phyloP scores from a whole-genome alignment of 2,329 filamentous ascomycete genomes.

The Verticillium longisporum region DNA sequence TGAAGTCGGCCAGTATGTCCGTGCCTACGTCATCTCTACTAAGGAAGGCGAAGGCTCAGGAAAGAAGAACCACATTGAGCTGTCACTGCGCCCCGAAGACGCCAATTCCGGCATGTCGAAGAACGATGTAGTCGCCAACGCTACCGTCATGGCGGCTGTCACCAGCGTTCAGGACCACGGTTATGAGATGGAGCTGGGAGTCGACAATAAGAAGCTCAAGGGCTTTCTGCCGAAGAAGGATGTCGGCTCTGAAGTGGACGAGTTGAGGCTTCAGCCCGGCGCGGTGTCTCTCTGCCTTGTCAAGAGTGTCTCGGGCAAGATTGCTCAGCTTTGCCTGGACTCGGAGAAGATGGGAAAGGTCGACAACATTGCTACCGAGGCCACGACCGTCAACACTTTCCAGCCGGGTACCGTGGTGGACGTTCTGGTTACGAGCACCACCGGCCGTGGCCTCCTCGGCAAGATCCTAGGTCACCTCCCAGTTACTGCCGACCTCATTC shows the following conservation, averaged over 20 bases:
- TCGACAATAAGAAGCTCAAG: constrained; percentile 59
- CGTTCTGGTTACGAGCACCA: constrained; percentile 71
- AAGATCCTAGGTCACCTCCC: constrained; percentile 91
- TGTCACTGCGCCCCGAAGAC: constrained; percentile 73
- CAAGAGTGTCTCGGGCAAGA: constrained; percentile 69
- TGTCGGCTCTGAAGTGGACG: constrained; percentile 57
- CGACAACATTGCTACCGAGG: constrained; percentile 61
- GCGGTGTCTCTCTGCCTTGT: constrained; percentile 80
- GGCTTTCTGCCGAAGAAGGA: constrained; percentile 86
- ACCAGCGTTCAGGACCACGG: constrained; percentile 94
- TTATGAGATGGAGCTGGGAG: constrained; percentile 83
- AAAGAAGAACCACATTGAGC: constrained; percentile 70
- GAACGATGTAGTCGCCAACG: constrained; percentile 67
- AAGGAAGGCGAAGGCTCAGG: constrained; percentile 54
- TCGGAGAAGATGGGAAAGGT: constrained; percentile 61
- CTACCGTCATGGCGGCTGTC: constrained; percentile 80
- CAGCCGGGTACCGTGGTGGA: constrained; percentile 88
- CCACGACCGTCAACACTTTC: constrained; percentile 83
- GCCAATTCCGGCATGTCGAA: constrained; percentile 69
- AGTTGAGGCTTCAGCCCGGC: constrained; percentile 70
- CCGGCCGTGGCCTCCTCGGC: constrained; percentile 68
- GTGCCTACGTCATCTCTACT: constrained; percentile 76
- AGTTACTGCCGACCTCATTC: constrained; percentile 82
- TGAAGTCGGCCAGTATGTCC: constrained; percentile 76
- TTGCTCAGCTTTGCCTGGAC: constrained; percentile 78